Evolutionary conservation across 75 land plant genomes (phyloP), one percentile per base, ranked within the genome.

Genomic region (Selaginella tamariscina): DNA sequence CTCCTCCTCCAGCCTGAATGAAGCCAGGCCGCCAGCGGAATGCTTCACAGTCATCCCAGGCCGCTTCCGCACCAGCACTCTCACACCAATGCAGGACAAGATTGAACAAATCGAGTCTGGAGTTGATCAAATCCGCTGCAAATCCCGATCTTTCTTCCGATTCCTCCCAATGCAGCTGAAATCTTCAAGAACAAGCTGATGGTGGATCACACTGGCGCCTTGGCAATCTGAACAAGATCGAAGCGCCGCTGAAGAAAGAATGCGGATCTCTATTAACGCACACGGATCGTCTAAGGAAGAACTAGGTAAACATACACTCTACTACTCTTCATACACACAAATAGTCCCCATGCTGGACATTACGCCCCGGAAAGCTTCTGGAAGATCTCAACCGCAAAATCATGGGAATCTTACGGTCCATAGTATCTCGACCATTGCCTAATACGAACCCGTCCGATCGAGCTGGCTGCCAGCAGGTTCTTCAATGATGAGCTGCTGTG

Each of bases 1-100:
- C 49, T 39, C 49, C 11, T 39, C 49, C 49, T 39, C 49, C 49
- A 39, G 49, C 49, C n/a, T n/a, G n/a, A n/a, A n/a, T n/a, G 49
- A 5, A 5, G 49, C 49, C 15, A 39, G 49, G 49, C 11, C 15
- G 15, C 11, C 15, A 15, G 15, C 5, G 49, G 11, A 39, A 39
- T 39, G 49, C 49, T 15, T 39, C 49, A 39, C 49, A 39, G 49
- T 39, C 49, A 39, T 39, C 49, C 49, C 49, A 5, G 11, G 49
- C 49, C 15, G n/a, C n/a, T n/a, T n/a, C n/a, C n/a, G n/a, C n/a
- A n/a, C n/a, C n/a, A n/a, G n/a, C n/a, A n/a, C n/a, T n/a, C n/a
- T n/a, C n/a, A n/a, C n/a, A n/a, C n/a, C n/a, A n/a, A n/a, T n/a
- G n/a, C n/a, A n/a, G n/a, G n/a, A n/a, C n/a, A n/a, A n/a, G n/a